Evolutionary conservation across 2,329 filamentous ascomycete species (phyloP).

Genomic region (Paraphaeosphaeria minitans): DNA sequence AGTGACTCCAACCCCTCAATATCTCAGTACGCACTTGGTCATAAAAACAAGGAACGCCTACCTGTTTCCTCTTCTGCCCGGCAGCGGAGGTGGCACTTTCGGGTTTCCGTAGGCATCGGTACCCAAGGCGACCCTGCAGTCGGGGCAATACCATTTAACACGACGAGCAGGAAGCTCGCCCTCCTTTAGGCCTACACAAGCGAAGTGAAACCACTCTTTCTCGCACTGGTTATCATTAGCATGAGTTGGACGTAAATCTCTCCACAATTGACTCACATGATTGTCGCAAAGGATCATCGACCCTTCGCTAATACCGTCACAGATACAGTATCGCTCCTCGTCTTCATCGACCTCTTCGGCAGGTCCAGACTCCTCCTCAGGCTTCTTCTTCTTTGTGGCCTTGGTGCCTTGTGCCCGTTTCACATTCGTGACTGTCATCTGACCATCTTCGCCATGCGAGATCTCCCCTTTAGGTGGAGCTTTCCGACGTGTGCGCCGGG

Average conservation of each 20-base stretch:
- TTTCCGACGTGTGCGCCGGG: conserved; percentile 61
- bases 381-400: conserved; percentile 56
- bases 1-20: conserved; percentile 44
- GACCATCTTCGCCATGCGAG: conserved; percentile 63
- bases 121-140: conserved; percentile 57
- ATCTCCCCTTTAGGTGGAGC: conserved; percentile 77
- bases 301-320: conserved; percentile 79
- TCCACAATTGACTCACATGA: conserved; percentile 53
- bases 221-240: conserved; percentile 63
- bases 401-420: conserved; percentile 62
- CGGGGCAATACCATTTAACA: conserved; percentile 84
- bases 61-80: conserved; percentile 40
- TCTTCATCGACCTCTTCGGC: conserved; percentile 68
- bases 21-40: conserved; percentile 34
- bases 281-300: conserved; percentile 86
- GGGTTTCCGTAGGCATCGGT: conserved; percentile 44
- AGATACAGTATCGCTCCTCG: conserved; percentile 78
- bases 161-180: conserved; percentile 69
- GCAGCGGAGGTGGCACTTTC: conserved; percentile 36
- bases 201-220: conserved; percentile 84
- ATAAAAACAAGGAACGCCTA: conserved; percentile 32
- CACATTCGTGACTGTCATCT: conserved; percentile 70
- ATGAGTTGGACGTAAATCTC: conserved; percentile 5
- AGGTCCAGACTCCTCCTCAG: conserved; percentile 30
- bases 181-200: conserved; percentile 69